A percentile compares a stretch with the other conserved stretches of the same genome.
Conservation (phyloP, 169 alveolate genomes). For the Plasmodium sp. region DNA sequence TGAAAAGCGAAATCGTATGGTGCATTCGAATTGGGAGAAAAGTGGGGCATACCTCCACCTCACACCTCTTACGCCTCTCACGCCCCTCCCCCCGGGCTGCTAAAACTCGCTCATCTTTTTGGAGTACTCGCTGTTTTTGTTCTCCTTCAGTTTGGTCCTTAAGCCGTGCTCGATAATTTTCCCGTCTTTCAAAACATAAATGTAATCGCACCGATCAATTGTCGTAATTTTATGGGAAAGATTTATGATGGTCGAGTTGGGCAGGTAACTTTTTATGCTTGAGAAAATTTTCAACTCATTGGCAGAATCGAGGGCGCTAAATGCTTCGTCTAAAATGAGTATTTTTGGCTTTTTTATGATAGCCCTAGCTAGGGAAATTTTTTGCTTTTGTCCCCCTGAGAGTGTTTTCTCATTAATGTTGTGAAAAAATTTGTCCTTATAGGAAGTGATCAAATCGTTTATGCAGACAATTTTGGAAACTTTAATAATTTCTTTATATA, state of each 20-base stretch:
- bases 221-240: constrained; percentile 84
- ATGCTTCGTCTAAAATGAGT: constrained; percentile 92
- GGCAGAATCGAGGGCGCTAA: constrained; percentile 88
- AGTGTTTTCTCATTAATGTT: constrained; percentile 57
- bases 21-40: neutral
- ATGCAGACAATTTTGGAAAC: constrained; percentile 44
- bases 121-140: constrained; percentile 64
- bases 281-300: constrained; percentile 75
- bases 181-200: constrained; percentile 73
- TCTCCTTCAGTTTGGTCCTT: constrained; percentile 27
- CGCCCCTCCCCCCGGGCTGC: neutral
- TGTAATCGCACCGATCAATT: constrained; percentile 76
- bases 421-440: constrained; percentile 47
- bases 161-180: constrained; percentile 78
- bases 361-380: constrained; percentile 88
- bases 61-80: no score
- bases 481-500: constrained; percentile 65
- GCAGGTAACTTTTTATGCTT: constrained; percentile 64
- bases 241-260: constrained; percentile 70
- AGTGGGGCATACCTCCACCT: neutral
- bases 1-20: neutral
- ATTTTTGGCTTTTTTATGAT: constrained; percentile 80
- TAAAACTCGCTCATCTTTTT: constrained; percentile 48
- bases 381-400: constrained; percentile 90
- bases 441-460: constrained; percentile 39